These are phyloP conservation scores for Cadophora gregata DNA, from an alignment of 2,329 filamentous ascomycete genomes.

Conservation along the genomic window DNA sequence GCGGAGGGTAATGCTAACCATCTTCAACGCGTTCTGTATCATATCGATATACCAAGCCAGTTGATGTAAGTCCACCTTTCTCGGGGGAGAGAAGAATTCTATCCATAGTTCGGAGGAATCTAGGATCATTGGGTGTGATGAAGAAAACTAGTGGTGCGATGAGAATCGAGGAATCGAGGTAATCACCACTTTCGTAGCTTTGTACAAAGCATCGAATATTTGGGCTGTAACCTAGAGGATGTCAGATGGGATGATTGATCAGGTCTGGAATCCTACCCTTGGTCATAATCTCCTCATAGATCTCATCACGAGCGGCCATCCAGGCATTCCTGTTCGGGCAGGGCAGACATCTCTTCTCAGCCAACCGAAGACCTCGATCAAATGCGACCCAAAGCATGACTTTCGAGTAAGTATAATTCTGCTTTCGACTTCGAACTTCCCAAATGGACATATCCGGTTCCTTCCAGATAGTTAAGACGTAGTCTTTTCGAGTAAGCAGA, in stretches of 20 bases:
- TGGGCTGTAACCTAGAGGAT: constrained; percentile 65
- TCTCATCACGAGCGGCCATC: constrained; percentile 67
- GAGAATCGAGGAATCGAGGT: constrained; percentile 75
- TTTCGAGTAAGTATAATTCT: constrained; percentile 83
- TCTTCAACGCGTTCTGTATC: constrained; percentile 72
- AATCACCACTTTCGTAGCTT: constrained; percentile 74
- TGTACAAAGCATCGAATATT: constrained; percentile 75
- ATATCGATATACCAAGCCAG: constrained; percentile 78
- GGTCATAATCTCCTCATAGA: constrained; percentile 81
- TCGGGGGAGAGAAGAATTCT: constrained; percentile 74
- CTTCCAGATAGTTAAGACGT: constrained; percentile 70
- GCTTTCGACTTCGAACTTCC: constrained; percentile 78
- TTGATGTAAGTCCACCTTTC: constrained; percentile 76
- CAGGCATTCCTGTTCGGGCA: constrained; percentile 73
- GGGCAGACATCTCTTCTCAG: constrained; percentile 77
- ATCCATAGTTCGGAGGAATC: constrained; percentile 75
- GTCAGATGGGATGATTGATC: constrained; percentile 9
- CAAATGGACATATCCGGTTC: constrained; percentile 80
- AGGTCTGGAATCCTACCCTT: constrained; percentile 52
- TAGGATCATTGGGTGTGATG: constrained; percentile 76
- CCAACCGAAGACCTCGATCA: constrained; percentile 74
- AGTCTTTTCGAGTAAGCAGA: constrained; percentile 54
- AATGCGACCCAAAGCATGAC: constrained; percentile 85
- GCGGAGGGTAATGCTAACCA: constrained; percentile 51
- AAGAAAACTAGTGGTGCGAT: constrained; percentile 83